A percentile compares a stretch with the other conserved stretches of the same genome.
These are phyloP conservation scores for Zalaria obscura DNA, from an alignment of 2,329 filamentous ascomycete species.

Conservation along the genomic window DNA sequence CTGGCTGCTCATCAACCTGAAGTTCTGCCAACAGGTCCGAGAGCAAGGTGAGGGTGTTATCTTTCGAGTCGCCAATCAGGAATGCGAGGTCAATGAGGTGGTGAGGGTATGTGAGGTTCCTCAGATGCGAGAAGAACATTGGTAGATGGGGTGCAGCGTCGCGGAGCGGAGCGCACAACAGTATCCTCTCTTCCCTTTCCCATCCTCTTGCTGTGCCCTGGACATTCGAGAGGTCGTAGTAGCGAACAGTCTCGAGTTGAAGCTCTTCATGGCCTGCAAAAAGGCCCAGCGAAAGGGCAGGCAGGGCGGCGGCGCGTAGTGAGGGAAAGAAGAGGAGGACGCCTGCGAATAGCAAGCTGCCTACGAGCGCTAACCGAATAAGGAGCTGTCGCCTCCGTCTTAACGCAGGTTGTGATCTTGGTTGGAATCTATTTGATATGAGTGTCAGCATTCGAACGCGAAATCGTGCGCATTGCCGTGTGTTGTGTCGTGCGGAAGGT, in stretches of 20 bases:
- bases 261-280: constrained; percentile 48
- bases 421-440: constrained; percentile 54
- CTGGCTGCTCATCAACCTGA: constrained; percentile 65
- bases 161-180: constrained; percentile 85
- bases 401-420: constrained; percentile 59
- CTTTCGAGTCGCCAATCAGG: constrained; percentile 92
- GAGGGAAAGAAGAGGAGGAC: constrained; percentile 65
- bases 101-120: constrained; percentile 94
- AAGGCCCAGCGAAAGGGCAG: constrained; percentile 54
- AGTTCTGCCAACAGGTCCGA: constrained; percentile 61
- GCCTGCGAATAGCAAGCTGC: constrained; percentile 43
- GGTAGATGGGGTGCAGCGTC: constrained; percentile 83
- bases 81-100: constrained; percentile 94
- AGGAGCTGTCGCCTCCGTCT: constrained; percentile 62
- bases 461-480: not conserved
- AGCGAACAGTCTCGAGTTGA: constrained; percentile 86
- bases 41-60: constrained; percentile 67
- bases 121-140: constrained; percentile 98
- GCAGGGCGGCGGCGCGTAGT: constrained; percentile 48
- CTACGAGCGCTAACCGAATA: constrained; percentile 47
- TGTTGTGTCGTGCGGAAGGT: not conserved
- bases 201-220: constrained; percentile 85
- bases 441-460: not conserved
- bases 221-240: constrained; percentile 88
- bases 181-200: constrained; percentile 90